Evolutionary conservation across 495 filamentous ascomycete species (phyloP).

Genomic region (Lentithecium fluviatile): DNA sequence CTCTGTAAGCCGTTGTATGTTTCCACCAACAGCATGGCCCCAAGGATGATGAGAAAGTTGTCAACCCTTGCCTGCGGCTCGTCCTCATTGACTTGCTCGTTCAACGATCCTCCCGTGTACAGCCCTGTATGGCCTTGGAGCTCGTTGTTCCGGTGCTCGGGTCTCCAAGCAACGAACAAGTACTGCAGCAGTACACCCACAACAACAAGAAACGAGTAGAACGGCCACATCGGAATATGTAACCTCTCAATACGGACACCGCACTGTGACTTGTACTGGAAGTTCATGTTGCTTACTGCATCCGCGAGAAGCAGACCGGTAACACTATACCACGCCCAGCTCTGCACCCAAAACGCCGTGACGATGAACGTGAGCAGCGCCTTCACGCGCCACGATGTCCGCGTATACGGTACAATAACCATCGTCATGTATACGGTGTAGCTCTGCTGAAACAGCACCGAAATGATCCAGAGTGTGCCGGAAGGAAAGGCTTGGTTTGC

Average conservation of each 20-base stretch:
- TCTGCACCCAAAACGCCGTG: constrained; percentile 45
- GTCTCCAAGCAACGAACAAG: constrained; percentile 40
- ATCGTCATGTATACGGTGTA: constrained; percentile 46
- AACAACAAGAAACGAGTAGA: constrained; percentile 31
- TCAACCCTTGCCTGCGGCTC: constrained; percentile 42
- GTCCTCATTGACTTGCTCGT: constrained; percentile 24
- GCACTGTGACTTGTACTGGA: constrained; percentile 30
- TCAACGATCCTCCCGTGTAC: constrained; percentile 37
- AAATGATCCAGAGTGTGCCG: constrained; percentile 43
- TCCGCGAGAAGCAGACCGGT: constrained; percentile 43
- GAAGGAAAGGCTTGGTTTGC: constrained; percentile 42
- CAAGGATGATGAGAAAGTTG: constrained; percentile 42
- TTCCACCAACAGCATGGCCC: constrained; percentile 41
- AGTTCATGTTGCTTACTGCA: constrained; percentile 42
- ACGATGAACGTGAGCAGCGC: constrained; percentile 39
- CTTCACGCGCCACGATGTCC: constrained; percentile 40
- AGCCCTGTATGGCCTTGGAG: constrained; percentile 42
- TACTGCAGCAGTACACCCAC: constrained; percentile 42
- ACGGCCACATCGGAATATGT: constrained; percentile 31
- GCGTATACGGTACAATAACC: constrained; percentile 44
- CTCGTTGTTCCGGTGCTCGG: constrained; percentile 36
- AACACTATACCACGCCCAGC: constrained; percentile 45
- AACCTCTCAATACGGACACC: constrained; percentile 21
- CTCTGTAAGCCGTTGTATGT: constrained; percentile 37
- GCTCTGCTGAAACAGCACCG: constrained; percentile 41